Evolutionary conservation across 2,329 filamentous ascomycete species (phyloP).

Genomic region (Magnaporthiopsis rhizophila): DNA sequence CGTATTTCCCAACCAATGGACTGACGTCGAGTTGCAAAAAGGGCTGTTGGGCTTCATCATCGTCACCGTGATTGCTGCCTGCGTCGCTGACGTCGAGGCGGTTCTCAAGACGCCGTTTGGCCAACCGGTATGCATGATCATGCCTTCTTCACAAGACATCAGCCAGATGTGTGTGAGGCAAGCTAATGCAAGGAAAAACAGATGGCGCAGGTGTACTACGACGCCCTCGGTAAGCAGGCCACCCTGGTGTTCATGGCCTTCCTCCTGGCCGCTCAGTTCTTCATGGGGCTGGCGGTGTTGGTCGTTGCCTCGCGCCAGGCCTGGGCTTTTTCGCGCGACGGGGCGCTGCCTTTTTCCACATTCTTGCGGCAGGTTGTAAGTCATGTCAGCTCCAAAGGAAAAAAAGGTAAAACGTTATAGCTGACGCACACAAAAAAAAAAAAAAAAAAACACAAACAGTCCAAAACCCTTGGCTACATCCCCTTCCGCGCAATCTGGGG

Average conservation of each 20-base stretch:
- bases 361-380: slow-evolving; percentile 45
- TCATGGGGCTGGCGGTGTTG: slow-evolving; percentile 51
- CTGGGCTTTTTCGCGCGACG: slow-evolving; percentile 57
- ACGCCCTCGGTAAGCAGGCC: slow-evolving; percentile 50
- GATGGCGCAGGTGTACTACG: slow-evolving; percentile 47
- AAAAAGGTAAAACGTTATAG: no score
- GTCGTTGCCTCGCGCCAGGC: slow-evolving; percentile 52
- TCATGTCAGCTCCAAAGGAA: not conserved
- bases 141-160: no score
- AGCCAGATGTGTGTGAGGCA: no score
- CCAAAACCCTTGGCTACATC: slow-evolving; percentile 45
- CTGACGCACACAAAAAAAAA: no score
- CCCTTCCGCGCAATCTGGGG: slow-evolving; percentile 49
- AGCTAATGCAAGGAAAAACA: not conserved
- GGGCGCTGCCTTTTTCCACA: slow-evolving; percentile 49
- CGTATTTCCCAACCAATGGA: not conserved
- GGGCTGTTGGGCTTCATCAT: slow-evolving; percentile 51
- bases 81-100: slow-evolving; percentile 43
- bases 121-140: slow-evolving; percentile 43
- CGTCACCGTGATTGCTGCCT: slow-evolving; percentile 48
- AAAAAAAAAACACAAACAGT: slow-evolving; percentile 16
- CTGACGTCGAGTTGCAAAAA: slow-evolving; percentile 5
- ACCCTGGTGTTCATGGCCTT: slow-evolving; percentile 51
- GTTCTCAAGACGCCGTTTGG: slow-evolving; percentile 42
- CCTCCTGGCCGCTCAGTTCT: slow-evolving; percentile 52